Conservation (phyloP, 2,329 filamentous ascomycete genomes). For the Venturia oleaginea region DNA sequence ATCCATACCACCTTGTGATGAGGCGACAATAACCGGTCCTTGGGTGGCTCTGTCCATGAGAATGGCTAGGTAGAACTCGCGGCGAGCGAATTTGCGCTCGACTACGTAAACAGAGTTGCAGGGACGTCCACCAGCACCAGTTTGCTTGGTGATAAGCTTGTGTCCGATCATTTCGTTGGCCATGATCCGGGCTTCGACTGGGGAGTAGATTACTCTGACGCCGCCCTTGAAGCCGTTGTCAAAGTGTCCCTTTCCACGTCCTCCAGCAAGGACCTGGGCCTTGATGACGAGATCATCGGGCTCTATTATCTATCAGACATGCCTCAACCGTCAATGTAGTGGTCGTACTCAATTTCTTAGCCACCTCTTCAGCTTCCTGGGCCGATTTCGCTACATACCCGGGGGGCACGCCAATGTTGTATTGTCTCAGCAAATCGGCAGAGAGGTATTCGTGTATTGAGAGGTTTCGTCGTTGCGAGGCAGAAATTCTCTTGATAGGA, state of each 20-base stretch:
- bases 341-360: conserved; percentile 68
- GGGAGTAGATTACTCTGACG: conserved; percentile 97
- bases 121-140: conserved; percentile 81
- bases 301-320: conserved; percentile 33
- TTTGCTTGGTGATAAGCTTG: conserved; percentile 99
- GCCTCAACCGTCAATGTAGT: conserved; percentile 6
- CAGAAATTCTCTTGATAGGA: conserved; percentile 45
- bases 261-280: conserved; percentile 95
- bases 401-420: conserved; percentile 88
- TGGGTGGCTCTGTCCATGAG: conserved; percentile 95
- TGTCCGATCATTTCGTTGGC: conserved; percentile 99
- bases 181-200: conserved; percentile 92
- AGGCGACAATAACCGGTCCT: conserved; percentile 90
- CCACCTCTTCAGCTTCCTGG: conserved; percentile 83
- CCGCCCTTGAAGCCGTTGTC: conserved; percentile 98
- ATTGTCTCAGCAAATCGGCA: conserved; percentile 84
- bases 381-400: conserved; percentile 76
- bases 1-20: conserved; percentile 97
- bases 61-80: conserved; percentile 97
- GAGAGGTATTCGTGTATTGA: conserved; percentile 99
- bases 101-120: conserved; percentile 98
- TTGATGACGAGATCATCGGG: conserved; percentile 98
- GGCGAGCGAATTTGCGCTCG: conserved; percentile 97
- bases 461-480: conserved; percentile 72
- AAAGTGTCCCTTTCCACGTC: conserved; percentile 94